Evolutionary conservation across 495 filamentous ascomycete genomes (phyloP), one percentile per base, ranked within the genome.

Genomic region (Acidiella bohemica): DNA sequence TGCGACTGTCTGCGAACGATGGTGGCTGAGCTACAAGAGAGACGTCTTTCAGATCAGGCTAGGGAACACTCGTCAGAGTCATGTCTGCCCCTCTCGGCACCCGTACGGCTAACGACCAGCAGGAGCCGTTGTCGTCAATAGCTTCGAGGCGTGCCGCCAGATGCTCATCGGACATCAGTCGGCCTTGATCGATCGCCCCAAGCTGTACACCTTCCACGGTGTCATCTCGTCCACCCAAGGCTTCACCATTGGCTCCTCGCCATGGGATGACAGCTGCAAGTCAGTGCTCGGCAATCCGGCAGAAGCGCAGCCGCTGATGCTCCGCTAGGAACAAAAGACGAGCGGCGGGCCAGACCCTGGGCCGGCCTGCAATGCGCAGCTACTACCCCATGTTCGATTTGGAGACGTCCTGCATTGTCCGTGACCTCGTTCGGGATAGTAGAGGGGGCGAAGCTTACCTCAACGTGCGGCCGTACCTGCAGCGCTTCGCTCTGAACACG

Each of bases 221-320:
- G 74, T 81, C 4, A 75, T 81, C 5, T 77, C 73, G n/a, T 70
- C 63, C 44, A 78, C 74, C n/a, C 73, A 78, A 57, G 76, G 76
- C 4, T 80, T 77, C 49, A 80, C 76, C 0, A 78, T 81, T 41
- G 78, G 77, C 2, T 78, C 74, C 0, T 76, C 71, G 0, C 78
- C 78, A 0, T 82, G 76, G 69, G 68, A 71, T 18, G 67, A 71
- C 5, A 66, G 62, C 6, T 71, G 67, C 45, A 68, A 32, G 24
- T 13, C 4, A 38, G n/a, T 13, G 10, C 17, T n/a, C n/a, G n/a
- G n/a, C n/a, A n/a, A n/a, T n/a, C n/a, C n/a, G n/a, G n/a, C n/a
- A n/a, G n/a, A n/a, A n/a, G n/a, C n/a, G n/a, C n/a, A 11, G 14
- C n/a, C 4, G 11, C 21, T 38, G 3, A 38, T n/a, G 12, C 4